Conservation (phyloP, 345 rosid species). For the Rhizophora apiculata region DNA sequence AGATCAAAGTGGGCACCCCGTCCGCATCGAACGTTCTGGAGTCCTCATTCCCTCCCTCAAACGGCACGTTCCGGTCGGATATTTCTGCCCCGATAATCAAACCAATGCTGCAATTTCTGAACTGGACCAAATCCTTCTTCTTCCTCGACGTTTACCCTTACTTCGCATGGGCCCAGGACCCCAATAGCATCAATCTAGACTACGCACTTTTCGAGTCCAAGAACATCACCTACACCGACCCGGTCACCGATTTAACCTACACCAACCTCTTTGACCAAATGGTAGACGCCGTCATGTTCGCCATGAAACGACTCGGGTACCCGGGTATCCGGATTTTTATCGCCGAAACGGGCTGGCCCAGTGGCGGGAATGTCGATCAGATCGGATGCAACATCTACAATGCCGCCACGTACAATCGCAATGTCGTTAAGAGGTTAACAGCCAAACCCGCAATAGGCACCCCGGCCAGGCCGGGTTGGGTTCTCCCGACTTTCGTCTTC, state of each 20-base stretch:
- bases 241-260: conserved; percentile 59
- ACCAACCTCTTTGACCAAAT: conserved; percentile 86
- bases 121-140: conserved; percentile 81
- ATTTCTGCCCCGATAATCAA: conserved; percentile 47
- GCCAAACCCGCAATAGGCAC: conserved; percentile 67
- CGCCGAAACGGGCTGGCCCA: conserved; percentile 99
- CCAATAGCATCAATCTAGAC: conserved; percentile 48
- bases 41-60: conserved; percentile 79
- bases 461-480: conserved; percentile 74
- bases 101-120: conserved; percentile 79
- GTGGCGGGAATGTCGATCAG: conserved; percentile 78
- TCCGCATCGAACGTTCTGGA: conserved; percentile 66
- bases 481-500: conserved; percentile 65
- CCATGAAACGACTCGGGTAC: conserved; percentile 72
- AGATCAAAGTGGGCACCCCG: conserved; percentile 77
- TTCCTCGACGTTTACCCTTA: conserved; percentile 84
- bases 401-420: conserved; percentile 88
- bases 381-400: conserved; percentile 82
- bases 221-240: conserved; percentile 60
- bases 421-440: conserved; percentile 53
- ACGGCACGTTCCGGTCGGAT: conserved; percentile 71
- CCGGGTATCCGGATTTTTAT: conserved; percentile 68
- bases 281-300: conserved; percentile 74
- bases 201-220: conserved; percentile 61
- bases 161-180: conserved; percentile 68